Evolutionary conservation across 352 stramenopile genomes (phyloP), one percentile per base, ranked within the genome.

Genomic region (Albugo laibachii): DNA sequence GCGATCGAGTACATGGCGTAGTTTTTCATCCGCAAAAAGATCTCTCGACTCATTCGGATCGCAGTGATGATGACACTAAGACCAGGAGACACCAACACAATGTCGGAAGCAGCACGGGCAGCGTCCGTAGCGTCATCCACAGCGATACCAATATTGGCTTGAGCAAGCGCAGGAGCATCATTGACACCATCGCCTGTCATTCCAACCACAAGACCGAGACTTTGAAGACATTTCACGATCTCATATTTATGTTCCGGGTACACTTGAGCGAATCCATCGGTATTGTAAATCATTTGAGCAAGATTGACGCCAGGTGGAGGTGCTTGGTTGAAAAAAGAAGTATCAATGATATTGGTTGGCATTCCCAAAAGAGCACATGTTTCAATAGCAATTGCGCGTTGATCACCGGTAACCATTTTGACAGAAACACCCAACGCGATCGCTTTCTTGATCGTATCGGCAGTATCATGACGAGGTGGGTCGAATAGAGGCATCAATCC

Each of bases 401-500:
- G 78, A 53, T 95, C 83, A 10, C 83, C 83, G 13, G 83, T 95
- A n/a, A 95, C 77, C 82, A 94, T 95, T 34, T 92, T 83, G 41
- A 94, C 83, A 47, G 81, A 80, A n/a, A 95, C 75, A 3, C 79
- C 82, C n/a, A 79, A 70, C 16, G 63, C 62, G 35, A 86, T 86
- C 55, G 72, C 92, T 47, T 81, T 73, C 2, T 56, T 46, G 19
- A 94, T 76, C 5, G 83, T 77, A 19, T 74, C 67, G 5, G 73
- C 58, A 3, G 93, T 78, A 15, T 80, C 69, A 34, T 79, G 57
- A 20, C 65, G 61, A 2, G 88, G 92, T 39, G 92, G 89, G 52
- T 97, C 92, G 58, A 96, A 92, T 41, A 97, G 85, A 11, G 83
- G 83, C 24, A 88, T 75, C 53, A 97, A 68, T 35, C 86, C 87